These are phyloP conservation scores for Blastocrithidia nonstop DNA, from an alignment of 208 protist species.

Conservation along the genomic window DNA sequence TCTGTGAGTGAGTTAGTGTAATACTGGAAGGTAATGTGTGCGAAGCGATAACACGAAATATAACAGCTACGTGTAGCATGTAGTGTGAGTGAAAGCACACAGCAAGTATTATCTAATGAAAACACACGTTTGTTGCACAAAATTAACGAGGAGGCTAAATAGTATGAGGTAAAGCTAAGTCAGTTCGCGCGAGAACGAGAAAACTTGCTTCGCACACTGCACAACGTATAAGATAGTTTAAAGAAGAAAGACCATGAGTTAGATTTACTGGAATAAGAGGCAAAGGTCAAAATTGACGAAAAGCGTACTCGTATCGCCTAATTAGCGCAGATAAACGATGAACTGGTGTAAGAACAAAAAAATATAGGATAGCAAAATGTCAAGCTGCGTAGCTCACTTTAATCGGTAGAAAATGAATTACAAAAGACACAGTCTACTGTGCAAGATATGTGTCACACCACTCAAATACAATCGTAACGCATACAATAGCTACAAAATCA, in stretches of 20 bases:
- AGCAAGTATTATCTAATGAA: constrained; percentile 21
- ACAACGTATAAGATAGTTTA: constrained; percentile 45
- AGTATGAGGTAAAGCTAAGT: constrained; percentile 4
- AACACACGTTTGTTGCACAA: constrained; percentile 36
- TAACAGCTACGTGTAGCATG: constrained; percentile 17
- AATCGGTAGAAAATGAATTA: constrained; percentile 7
- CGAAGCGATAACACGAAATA: constrained; percentile 9
- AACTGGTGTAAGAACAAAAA: constrained; percentile 5
- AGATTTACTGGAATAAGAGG: constrained; percentile 45
- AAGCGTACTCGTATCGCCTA: constrained; percentile 46
- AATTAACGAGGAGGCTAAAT: constrained; percentile 9
- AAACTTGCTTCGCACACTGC: constrained; percentile 55
- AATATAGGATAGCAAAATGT: constrained; percentile 8
- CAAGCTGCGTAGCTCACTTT: constrained; percentile 8
- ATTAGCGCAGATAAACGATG: constrained; percentile 26
- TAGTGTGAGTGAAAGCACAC: constrained; percentile 12
- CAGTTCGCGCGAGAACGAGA: constrained; percentile 29
- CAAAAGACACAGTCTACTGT: too few relatives aligned
- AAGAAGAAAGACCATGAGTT: constrained; percentile 34
- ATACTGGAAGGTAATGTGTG: constrained; percentile 17
- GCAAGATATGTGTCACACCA: too few relatives aligned
- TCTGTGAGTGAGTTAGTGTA: background rate
- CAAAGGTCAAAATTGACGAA: constrained; percentile 44
- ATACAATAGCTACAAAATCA: too few relatives aligned
- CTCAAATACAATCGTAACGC: too few relatives aligned